Percentiles rank a stretch among this genome's conserved stretches.
These are phyloP conservation scores for Pyrus bretschneideri DNA, from an alignment of 306 rosid genomes.

Conservation along the genomic window DNA sequence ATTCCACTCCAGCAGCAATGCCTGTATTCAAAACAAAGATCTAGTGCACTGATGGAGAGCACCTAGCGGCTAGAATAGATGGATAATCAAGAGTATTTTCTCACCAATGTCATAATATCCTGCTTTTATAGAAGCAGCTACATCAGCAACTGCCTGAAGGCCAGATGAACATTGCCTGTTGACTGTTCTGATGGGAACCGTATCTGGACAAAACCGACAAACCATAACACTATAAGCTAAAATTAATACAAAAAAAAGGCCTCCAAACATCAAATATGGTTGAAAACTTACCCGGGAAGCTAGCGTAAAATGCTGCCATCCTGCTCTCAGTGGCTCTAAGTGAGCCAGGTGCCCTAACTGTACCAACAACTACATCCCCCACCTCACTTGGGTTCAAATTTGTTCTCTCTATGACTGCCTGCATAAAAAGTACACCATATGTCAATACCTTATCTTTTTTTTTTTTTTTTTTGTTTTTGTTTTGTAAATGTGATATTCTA, in stretches of 20 bases:
- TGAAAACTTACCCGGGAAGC: constrained; percentile 69
- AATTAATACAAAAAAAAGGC: not conserved
- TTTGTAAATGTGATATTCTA: no score
- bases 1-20: constrained; percentile 85
- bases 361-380: constrained; percentile 89
- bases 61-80: not conserved
- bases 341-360: constrained; percentile 85
- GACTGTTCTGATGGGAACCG: constrained; percentile 79
- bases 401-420: constrained; percentile 82
- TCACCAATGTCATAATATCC: constrained; percentile 81
- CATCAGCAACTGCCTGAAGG: constrained; percentile 93
- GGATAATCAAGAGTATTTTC: not conserved
- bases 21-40: constrained; percentile 41
- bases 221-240: not conserved
- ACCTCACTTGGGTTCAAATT: constrained; percentile 69
- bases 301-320: constrained; percentile 87
- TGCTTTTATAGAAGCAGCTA: constrained; percentile 82
- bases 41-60: not conserved
- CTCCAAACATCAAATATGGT: not conserved
- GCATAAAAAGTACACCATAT: constrained; percentile 3
- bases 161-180: constrained; percentile 95
- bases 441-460: no score
- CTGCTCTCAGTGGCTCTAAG: constrained; percentile 78
- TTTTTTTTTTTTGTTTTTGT: no score
- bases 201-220: constrained; percentile 38